phyloP scores from a whole-genome alignment of 306 rosid genomes.

The Echinosophora koreensis region DNA sequence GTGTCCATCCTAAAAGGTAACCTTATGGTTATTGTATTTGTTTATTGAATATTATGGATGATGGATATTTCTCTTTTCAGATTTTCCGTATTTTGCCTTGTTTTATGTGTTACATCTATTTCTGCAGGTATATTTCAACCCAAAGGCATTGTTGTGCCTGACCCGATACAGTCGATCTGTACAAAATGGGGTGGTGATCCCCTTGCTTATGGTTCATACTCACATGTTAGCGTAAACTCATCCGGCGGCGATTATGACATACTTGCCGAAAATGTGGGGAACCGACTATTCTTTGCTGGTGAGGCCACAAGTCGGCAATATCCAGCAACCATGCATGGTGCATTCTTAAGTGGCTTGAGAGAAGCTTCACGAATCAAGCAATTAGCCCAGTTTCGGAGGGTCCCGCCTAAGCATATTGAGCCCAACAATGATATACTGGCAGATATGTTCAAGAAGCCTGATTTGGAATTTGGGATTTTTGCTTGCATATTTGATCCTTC shows the following conservation, averaged over 20 bases:
- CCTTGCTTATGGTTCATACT: conserved; percentile 88
- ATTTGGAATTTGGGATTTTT: conserved; percentile 68
- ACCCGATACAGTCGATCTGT: conserved; percentile 84
- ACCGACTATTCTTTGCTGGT: conserved; percentile 87
- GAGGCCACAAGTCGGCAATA: conserved; percentile 94
- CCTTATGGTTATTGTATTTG: conserved; percentile 15
- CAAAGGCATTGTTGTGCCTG: conserved; percentile 80
- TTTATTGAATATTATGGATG: conserved; percentile 18
- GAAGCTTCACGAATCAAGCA: conserved; percentile 82
- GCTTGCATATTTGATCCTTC: conserved; percentile 67
- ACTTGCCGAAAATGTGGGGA: conserved; percentile 87
- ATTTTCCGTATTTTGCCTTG: conserved; percentile 26
- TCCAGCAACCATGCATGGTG: conserved; percentile 99
- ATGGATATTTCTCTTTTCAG: conserved; percentile 15
- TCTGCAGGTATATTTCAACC: conserved; percentile 77
- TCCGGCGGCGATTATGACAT: conserved; percentile 88
- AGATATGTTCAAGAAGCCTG: conserved; percentile 78
- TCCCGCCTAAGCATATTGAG: conserved; percentile 58
- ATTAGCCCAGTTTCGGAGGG: conserved; percentile 54
- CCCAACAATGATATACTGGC: conserved; percentile 54
- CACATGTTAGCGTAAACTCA: conserved; percentile 85
- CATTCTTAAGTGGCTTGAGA: conserved; percentile 90
- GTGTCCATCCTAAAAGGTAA: conserved; percentile 81
- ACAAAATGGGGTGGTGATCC: conserved; percentile 97
- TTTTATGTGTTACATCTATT: conserved; percentile 11